Base-by-base conservation (phyloP, 805 yeast genomes). In the Kluyveromyces dobzhanskii region DNA sequence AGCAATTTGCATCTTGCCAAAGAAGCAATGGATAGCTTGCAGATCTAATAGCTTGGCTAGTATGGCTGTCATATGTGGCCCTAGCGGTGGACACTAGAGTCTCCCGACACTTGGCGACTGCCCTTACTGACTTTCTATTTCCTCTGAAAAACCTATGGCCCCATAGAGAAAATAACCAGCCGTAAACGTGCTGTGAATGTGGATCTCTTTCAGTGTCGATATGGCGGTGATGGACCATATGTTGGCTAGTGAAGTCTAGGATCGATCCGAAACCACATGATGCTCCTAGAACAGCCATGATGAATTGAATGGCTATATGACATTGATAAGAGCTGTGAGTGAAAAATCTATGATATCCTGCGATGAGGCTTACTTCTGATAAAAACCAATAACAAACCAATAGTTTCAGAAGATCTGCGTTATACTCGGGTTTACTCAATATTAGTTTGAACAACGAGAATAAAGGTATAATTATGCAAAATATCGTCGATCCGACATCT, bases 181-280 rank as follows among this genome's bases (percentile, higher is more conserved):
- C 96, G 43, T 83, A 71, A 54, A 88, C 75, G 28, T 83, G 80
- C 25, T 37, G 46, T 53, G 78, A 78, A 61, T 85, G 86, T 1
- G 97, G 97, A 59, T 88, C 97, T 51, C 73, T 71, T 44, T 85
- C 94, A 0, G 94, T 81, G 55, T 88, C 95, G 31, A 92, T 80
- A 59, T 73, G 84, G 42, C 90, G 75, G 61, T 88, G 97, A 64
- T 88, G 97, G 3, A 92, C 87, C 43, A 94, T 68, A 65, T 88
- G 97, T 33, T 51, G 53, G 17, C 54, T 43, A 1, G 48, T 38
- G 35, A 53, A 53, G 23, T 53, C 52, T 9, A 50, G 42, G 26
- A 51, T 45, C 9, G 56, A 51, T 1, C 57, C 57, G 11, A 53
- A 36, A 8, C 57, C 57, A 26, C 51, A 46, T 12, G 55, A 48